These are phyloP conservation scores for Magnaporthales sp. DNA, from an alignment of 2,329 filamentous ascomycete genomes.

Conservation along the genomic window DNA sequence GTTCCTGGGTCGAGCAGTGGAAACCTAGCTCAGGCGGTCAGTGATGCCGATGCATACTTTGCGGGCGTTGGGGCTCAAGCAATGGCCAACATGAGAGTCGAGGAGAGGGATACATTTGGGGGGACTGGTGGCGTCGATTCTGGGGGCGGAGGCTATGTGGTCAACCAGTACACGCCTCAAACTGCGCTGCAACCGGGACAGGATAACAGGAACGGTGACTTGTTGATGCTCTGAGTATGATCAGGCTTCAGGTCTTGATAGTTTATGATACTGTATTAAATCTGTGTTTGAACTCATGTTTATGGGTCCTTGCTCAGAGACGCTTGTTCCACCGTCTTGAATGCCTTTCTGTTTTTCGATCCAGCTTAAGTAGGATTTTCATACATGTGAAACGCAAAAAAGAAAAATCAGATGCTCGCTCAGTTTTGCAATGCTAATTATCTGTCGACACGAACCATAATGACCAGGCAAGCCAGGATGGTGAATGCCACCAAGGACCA, in stretches of 20 bases:
- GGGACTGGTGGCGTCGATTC: slow-evolving; percentile 35
- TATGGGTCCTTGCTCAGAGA: neutral
- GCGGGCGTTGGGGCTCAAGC: slow-evolving; percentile 35
- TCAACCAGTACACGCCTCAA: slow-evolving; percentile 74
- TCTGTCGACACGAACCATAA: neutral
- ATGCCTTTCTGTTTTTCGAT: neutral
- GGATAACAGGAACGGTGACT: slow-evolving; percentile 59
- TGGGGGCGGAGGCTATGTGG: slow-evolving; percentile 49
- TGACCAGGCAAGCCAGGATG: neutral
- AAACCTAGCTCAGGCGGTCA: slow-evolving; percentile 63
- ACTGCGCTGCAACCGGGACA: slow-evolving; percentile 63
- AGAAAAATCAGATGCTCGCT: neutral
- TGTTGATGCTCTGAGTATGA: slow-evolving; percentile 39
- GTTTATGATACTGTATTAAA: neutral
- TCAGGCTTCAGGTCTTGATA: neutral
- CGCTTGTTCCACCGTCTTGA: neutral
- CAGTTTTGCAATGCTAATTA: neutral
- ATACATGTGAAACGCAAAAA: neutral
- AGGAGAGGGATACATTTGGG: slow-evolving; percentile 57
- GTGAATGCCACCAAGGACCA: too few relatives aligned
- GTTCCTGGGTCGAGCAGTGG: slow-evolving; percentile 13
- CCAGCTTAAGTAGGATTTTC: neutral
- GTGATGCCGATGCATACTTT: slow-evolving; percentile 86
- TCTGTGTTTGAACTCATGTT: neutral
- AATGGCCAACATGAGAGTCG: slow-evolving; percentile 52